Evolutionary conservation across 2,329 filamentous ascomycete species (phyloP), one percentile per base, ranked within the genome.

Genomic region (Aspergillus flavus): DNA sequence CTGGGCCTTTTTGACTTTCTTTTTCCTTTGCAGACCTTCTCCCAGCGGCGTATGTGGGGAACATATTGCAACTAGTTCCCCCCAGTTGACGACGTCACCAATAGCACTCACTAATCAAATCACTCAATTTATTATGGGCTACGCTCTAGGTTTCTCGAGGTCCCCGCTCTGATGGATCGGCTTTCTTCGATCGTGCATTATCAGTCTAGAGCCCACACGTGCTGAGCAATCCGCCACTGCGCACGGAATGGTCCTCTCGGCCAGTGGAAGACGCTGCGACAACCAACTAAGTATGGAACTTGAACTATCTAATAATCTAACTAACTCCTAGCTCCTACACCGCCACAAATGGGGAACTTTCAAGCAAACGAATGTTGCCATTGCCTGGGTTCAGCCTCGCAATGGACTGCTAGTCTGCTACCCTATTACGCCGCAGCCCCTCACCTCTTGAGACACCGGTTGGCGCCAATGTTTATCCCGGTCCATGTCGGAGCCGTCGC

Each of bases 371-470:
- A 23, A 6, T 34, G 53, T 48, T 3, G 14, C 19, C 19, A 28
- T 41, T 41, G 39, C 16, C 39, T 41, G 6, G 7, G 16, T 58
- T 39, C 32, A 36, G 32, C 32, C n/a, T 39, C 16, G 34, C 32
- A 21, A 55, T 16, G 21, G n/a, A 39, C 32, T 36, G 14, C 34
- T 21, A 52, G n/a, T 28, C 32, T 36, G 21, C 34, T 21, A 52
- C 62, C 50, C 59, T 34, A 21, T 50, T 55, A 55, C 32, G 39
- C 52, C 45, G 28, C 50, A 59, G 56, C 68, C 66, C 68, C 68
- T 67, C 64, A 62, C 52, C 41, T 45, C 26, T 39, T 64, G 68
- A 68, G 63, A 64, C 66, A 60, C 68, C 34, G 62, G 59, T 61
- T 63, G 55, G 43, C 60, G 43, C 50, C 50, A 59, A 43, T 45